These are phyloP conservation scores for Lipomyces orientalis DNA, from an alignment of 805 yeast species.

Conservation along the genomic window DNA sequence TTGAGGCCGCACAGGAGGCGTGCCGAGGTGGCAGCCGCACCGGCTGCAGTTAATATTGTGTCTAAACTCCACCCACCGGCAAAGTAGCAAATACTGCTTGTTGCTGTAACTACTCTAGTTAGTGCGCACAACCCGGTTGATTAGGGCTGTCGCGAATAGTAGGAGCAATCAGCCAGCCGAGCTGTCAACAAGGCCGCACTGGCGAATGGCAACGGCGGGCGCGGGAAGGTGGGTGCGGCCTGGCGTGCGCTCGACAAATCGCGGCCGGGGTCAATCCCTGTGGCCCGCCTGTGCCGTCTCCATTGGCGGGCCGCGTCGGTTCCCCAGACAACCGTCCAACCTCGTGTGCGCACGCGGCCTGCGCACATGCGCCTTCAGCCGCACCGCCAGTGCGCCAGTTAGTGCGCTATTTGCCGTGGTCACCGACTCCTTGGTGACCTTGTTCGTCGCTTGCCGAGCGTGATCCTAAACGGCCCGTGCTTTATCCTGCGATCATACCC, in stretches of 20 bases:
- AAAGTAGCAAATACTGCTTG: too few species aligned
- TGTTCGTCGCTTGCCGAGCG: background rate
- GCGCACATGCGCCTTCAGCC: slow-evolving; percentile 4
- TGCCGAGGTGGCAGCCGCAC: too few species aligned
- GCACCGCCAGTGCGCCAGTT: background rate
- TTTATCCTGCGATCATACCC: too few species aligned
- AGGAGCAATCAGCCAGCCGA: too few species aligned
- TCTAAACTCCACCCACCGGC: too few species aligned
- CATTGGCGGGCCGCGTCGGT: background rate
- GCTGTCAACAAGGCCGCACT: too few species aligned
- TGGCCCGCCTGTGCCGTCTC: background rate
- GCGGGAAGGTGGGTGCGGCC: background rate
- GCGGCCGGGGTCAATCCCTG: background rate
- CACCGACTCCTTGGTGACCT: background rate
- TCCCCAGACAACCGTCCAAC: background rate
- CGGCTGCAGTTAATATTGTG: too few species aligned
- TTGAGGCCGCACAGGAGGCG: too few species aligned
- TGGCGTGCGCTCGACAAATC: background rate
- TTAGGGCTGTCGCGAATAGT: too few species aligned
- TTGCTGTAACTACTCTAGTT: too few species aligned
- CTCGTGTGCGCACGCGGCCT: background rate
- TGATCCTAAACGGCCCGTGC: slow-evolving; percentile 1
- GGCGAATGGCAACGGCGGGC: background rate
- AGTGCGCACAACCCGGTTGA: too few species aligned
- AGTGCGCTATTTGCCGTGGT: background rate